phyloP scores from a whole-genome alignment of 1,284 basidiomycete species.

The Heterobasidion occidentale region DNA sequence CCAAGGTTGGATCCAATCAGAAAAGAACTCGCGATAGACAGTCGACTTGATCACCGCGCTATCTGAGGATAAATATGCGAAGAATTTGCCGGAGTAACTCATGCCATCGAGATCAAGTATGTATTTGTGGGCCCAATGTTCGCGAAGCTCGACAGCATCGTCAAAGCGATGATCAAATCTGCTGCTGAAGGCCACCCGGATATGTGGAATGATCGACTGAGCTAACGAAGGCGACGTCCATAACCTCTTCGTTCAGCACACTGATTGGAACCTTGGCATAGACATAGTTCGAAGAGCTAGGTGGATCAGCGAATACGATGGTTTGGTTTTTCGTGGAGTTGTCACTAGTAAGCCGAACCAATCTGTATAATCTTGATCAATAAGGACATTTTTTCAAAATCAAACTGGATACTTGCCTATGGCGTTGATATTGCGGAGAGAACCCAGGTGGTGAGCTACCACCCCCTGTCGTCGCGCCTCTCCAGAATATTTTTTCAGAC shows the following conservation, averaged over 20 bases:
- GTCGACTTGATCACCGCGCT: conserved; percentile 86
- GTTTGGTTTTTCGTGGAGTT: conserved; percentile 48
- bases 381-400: background rate
- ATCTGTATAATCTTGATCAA: conserved; percentile 30
- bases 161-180: conserved; percentile 70
- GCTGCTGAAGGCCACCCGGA: conserved; percentile 73
- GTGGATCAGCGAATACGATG: conserved; percentile 72
- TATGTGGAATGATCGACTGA: conserved; percentile 62
- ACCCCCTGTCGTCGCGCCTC: conserved; percentile 89
- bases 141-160: conserved; percentile 72
- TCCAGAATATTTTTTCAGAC: conserved; percentile 69
- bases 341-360: conserved; percentile 75
- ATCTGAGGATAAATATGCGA: conserved; percentile 81
- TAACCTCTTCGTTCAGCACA: conserved; percentile 71
- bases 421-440: conserved; percentile 79
- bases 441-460: conserved; percentile 85
- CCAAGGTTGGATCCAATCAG: conserved; percentile 81
- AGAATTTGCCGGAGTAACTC: conserved; percentile 88
- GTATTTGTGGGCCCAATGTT: conserved; percentile 91
- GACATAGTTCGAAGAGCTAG: conserved; percentile 49
- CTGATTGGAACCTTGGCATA: conserved; percentile 55
- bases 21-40: conserved; percentile 86
- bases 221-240: conserved; percentile 87
- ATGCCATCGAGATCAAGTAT: conserved; percentile 89
- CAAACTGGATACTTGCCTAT: conserved; percentile 44